Evolutionary conservation across 169 alveolate genomes (phyloP), one percentile per base, ranked within the genome.

Genomic region (Plasmodium chabaudi): DNA sequence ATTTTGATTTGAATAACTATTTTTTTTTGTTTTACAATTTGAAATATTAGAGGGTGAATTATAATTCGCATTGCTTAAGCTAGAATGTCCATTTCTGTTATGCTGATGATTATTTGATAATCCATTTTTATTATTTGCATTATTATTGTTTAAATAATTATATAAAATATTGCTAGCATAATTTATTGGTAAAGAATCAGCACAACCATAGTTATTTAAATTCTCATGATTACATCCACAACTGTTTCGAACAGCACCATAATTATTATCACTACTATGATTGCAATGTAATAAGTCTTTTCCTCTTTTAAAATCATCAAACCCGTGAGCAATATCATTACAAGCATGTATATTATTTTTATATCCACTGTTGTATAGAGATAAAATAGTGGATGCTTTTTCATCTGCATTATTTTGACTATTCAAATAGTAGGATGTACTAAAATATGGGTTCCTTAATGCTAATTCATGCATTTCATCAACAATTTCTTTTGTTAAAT

Each of bases 1-100:
- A 12, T 77, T 77, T 77, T 77, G 77, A 77, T 77, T 75, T 7
- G 88, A 64, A 56, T 77, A 77, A 44, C 46, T 77, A 23, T 75
- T 63, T 49, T 65, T 77, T 44, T 77, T 77, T 46, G 63, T 77
- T 15, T 67, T 15, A 10, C 10, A 9, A 27, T 7, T 63, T 9
- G 71, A 63, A 2, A 27, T 39, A 9, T 44, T 9, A 27, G 51
- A 19, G 17, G 25, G 27, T 9, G 17, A 51, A 57, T 34, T 63
- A 17, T 77, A 77, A 27, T 55, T 15, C 10, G 4, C 9, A 9
- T 12, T 47, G 44, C 46, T 69, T 34, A 39, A 27, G 7, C 42
- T 15, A 1, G 65, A 15, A 23, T 23, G 13, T 0, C 10, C 19
- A 15, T 23, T 19, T n/a, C 10, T 57, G 19, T 19, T 19, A 15